Evolutionary conservation across 371 early-diverging fungal species (phyloP), one percentile per base, ranked within the genome.

Genomic region (Circinella minor): DNA sequence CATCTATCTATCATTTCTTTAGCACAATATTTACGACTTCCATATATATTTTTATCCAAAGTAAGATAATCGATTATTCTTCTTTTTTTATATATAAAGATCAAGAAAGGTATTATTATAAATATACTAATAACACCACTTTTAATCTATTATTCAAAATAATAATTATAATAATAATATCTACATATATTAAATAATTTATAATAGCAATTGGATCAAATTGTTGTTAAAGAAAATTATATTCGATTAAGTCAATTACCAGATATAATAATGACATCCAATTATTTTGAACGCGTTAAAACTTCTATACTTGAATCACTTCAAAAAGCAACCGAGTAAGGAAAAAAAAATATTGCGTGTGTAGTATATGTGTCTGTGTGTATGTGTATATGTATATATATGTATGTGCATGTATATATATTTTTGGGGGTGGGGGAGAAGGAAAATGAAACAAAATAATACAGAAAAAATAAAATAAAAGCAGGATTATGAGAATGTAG

Each of bases 301-400:
- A 36, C 51, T 5, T 27, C 37, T 13, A 64, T 76, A n/a, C 60
- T 34, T 17, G 62, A 64, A 27, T 59, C 69, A 10, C 55, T 76
- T 14, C 20, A 66, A 47, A 36, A 67, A 46, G 63, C 67, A 36
- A 66, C 63, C 20, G 73, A 76, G 77, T 76, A 76, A 73, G 74
- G 62, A 27, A 27, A 27, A 27, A n/a, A n/a, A n/a, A n/a, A n/a
- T n/a, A n/a, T n/a, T n/a, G n/a, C n/a, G n/a, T n/a, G n/a, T n/a
- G n/a, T n/a, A n/a, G n/a, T n/a, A n/a, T n/a, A n/a, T n/a, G n/a
- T n/a, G n/a, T n/a, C n/a, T n/a, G n/a, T n/a, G n/a, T n/a, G n/a
- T n/a, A n/a, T n/a, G n/a, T n/a, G 27, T 27, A 2, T 27, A 15
- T 57, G 17, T 47, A n/a, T 17, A 63, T 55, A 8, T 55, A 8